Evolutionary conservation across 176 grass and related monocot species (phyloP), one percentile per base, ranked within the genome.

Genomic region (Elymus sibiricus): DNA sequence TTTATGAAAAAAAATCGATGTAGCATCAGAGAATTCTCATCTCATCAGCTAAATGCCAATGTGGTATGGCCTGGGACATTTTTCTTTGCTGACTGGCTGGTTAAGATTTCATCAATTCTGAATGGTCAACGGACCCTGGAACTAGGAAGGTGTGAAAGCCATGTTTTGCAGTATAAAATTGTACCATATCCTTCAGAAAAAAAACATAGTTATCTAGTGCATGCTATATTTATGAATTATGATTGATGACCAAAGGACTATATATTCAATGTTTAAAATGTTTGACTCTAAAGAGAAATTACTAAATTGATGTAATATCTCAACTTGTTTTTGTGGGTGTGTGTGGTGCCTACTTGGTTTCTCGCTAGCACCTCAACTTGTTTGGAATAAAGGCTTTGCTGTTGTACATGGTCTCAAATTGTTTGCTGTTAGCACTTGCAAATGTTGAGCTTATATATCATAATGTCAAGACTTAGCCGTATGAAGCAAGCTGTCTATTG

Each of bases 1-100:
- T 43, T 69, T 58, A 26, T n/a, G n/a, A n/a, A n/a, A n/a, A n/a
- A n/a, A n/a, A n/a, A n/a, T n/a, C n/a, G n/a, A n/a, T n/a, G n/a
- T n/a, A n/a, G 64, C n/a, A 79, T 95, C 24, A 86, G 93, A 40
- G 96, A 95, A 78, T 98, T 98, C 64, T 98, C 93, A 72, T 84
- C 79, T 76, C 96, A 95, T 87, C 76, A 94, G 79, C 79, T 98
- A 44, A 98, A 98, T 59, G 96, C 96, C 84, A 95, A 98, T 88
- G 70, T 94, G 38, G 78, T 98, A 63, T 98, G 91, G 95, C 93
- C 95, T 8, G 95, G 93, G 32, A 94, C 88, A 22, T 95, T 95
- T 84, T 83, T 79, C 44, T 98, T 98, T 90, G 78, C 83, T 53
- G 74, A 85, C 37, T 98, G 95, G 95, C 77, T 95, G 22, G 85